Evolutionary conservation across 805 yeast species (phyloP).

Genomic region (Metschnikowia peoriensis): DNA sequence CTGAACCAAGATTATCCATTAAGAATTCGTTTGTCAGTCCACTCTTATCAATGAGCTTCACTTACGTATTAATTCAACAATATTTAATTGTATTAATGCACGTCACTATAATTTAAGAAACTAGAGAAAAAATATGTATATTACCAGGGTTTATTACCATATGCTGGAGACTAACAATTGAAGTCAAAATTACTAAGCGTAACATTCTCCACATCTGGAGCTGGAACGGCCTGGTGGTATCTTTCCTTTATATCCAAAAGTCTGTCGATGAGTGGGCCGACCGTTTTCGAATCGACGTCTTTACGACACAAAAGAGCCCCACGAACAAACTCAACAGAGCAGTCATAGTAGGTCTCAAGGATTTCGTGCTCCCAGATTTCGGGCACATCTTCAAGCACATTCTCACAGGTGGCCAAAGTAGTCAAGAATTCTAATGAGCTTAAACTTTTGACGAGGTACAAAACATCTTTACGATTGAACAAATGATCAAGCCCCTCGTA

Average conservation of each 20-base stretch:
- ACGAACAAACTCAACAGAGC: slow-evolving; percentile 68
- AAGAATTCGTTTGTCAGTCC: slow-evolving; percentile 8
- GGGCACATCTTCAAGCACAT: slow-evolving; percentile 33
- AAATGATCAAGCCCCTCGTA: slow-evolving; percentile 36
- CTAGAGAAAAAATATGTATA: too few relatives aligned
- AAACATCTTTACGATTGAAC: slow-evolving; percentile 40
- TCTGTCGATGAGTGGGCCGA: slow-evolving; percentile 27
- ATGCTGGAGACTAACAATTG: too few relatives aligned
- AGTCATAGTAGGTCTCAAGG: slow-evolving; percentile 67
- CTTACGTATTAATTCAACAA: slow-evolving; percentile 3
- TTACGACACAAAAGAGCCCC: slow-evolving; percentile 57
- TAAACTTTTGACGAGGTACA: slow-evolving; percentile 38
- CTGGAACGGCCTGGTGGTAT: slow-evolving; percentile 34
- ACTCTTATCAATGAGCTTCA: slow-evolving; percentile 12
- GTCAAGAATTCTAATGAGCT: slow-evolving; percentile 41
- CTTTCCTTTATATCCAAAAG: slow-evolving; percentile 29
- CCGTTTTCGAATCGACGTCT: slow-evolving; percentile 36
- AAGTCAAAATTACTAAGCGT: slow-evolving; percentile 33
- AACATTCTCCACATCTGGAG: slow-evolving; percentile 30
- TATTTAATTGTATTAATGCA: slow-evolving; percentile 2
- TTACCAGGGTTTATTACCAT: too few relatives aligned
- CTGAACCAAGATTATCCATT: slow-evolving; percentile 9
- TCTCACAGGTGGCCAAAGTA: slow-evolving; percentile 39
- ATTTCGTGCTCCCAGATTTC: slow-evolving; percentile 57
- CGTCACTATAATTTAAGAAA: neutral